Evolutionary conservation across 106 monocot species (phyloP).

Genomic region (Apostasia ramifera): DNA sequence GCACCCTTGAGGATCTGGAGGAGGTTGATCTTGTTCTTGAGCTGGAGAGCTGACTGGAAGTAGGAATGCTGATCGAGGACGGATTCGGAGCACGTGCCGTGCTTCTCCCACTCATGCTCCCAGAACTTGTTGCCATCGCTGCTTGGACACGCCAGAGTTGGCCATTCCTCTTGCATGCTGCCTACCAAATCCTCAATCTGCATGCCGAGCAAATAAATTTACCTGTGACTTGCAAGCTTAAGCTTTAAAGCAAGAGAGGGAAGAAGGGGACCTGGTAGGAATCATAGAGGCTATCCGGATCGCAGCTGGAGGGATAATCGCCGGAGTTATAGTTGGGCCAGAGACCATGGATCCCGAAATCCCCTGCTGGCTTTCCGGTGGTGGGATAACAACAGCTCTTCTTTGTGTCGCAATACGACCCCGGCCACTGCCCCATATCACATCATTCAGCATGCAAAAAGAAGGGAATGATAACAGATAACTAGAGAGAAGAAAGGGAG

Average conservation of each 20-base stretch:
- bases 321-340: slow-evolving; percentile 82
- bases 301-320: slow-evolving; percentile 34
- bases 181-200: slow-evolving; percentile 30
- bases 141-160: slow-evolving; percentile 55
- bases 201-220: not conserved
- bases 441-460: not conserved
- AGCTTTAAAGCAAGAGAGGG: too few relatives aligned
- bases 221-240: too few relatives aligned
- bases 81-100: slow-evolving; percentile 59
- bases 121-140: slow-evolving; percentile 38
- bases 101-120: slow-evolving; percentile 66
- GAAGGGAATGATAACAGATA: not conserved
- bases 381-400: slow-evolving; percentile 71
- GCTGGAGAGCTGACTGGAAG: slow-evolving; percentile 33
- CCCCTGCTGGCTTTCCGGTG: slow-evolving; percentile 58
- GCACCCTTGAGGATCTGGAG: slow-evolving; percentile 23
- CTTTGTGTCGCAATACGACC: slow-evolving; percentile 76
- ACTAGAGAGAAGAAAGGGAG: too few relatives aligned
- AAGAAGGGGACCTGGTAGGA: too few relatives aligned
- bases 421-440: slow-evolving; percentile 59
- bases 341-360: slow-evolving; percentile 84
- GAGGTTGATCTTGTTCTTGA: slow-evolving; percentile 29
- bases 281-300: too few relatives aligned
- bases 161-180: slow-evolving; percentile 31
- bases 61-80: slow-evolving; percentile 40